Evolutionary conservation across 2,329 filamentous ascomycete genomes (phyloP).

Genomic region (Lasiodiplodia citricola): DNA sequence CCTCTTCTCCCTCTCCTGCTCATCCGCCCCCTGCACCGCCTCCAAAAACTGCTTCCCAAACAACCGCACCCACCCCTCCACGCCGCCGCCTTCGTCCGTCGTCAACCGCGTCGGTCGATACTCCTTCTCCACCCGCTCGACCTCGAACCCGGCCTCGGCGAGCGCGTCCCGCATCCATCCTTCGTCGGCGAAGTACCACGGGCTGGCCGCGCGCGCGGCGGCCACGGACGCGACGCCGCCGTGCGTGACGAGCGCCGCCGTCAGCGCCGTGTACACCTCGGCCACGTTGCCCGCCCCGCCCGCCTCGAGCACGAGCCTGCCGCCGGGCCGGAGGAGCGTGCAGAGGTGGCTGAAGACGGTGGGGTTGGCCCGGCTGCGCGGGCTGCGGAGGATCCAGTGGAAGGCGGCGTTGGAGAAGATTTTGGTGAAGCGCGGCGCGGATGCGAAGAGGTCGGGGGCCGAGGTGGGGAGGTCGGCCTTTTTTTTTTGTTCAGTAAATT

Average conservation of each 20-base stretch:
- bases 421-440: slow-evolving; percentile 40
- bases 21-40: slow-evolving; percentile 41
- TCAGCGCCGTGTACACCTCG: slow-evolving; percentile 65
- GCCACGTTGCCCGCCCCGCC: slow-evolving; percentile 72
- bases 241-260: slow-evolving; percentile 57
- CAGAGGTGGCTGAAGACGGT: slow-evolving; percentile 61
- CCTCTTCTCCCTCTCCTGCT: slow-evolving; percentile 42
- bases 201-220: slow-evolving; percentile 58
- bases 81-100: slow-evolving; percentile 55
- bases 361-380: slow-evolving; percentile 43
- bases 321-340: slow-evolving; percentile 60
- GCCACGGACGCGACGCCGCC: slow-evolving; percentile 57
- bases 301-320: slow-evolving; percentile 71
- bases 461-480: slow-evolving; percentile 31
- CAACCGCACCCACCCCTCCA: slow-evolving; percentile 69
- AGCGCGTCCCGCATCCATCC: slow-evolving; percentile 57
- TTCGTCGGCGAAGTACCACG: slow-evolving; percentile 77
- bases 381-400: slow-evolving; percentile 57
- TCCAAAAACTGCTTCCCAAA: slow-evolving; percentile 68
- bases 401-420: slow-evolving; percentile 51
- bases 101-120: slow-evolving; percentile 66
- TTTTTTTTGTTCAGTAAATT: no score
- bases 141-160: slow-evolving; percentile 47
- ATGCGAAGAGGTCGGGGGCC: slow-evolving; percentile 29
- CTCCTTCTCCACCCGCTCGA: slow-evolving; percentile 62